Base-by-base conservation (phyloP, 257 asterid species). In the Verbascum thapsus region DNA sequence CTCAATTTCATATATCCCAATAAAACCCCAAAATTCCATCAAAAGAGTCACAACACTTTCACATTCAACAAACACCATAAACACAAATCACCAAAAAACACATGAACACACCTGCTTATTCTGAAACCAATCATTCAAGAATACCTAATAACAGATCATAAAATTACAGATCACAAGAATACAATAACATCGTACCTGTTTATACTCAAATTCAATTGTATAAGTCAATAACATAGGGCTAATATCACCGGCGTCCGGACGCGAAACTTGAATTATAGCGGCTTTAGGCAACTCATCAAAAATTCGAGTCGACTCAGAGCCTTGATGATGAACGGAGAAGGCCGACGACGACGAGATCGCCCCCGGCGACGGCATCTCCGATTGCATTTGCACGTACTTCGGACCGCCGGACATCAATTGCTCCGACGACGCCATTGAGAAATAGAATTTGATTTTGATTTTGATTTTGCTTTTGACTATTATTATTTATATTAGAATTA, bases 161-260 rank as follows among this genome's bases (percentile, higher is more conserved):
- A 10, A 49, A 49, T 18, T 7, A 22, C 53, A 47, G 11, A 47
- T 17, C 53, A 22, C 11, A 45, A 16, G 16, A n/a, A 6, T 13
- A 13, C 11, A 13, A 50, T 10, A 5, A 52, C 16, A 8, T n/a
- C n/a, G n/a, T 41, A 63, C 89, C 86, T 83, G 82, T 57, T 80
- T 83, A 68, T 80, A 80, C 58, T 73, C 78, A 10, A 83, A 58
- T 54, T 77, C 71, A 61, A 83, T 83, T 1, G 86, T 77, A 41
- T 83, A 83, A 50, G 86, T 74, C 8, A 83, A 77, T 43, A 80
- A 72, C 69, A 77, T 66, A n/a, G 89, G 89, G 81, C 89, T 80
- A 23, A 80, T 76, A 64, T 78, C 85, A 13, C 80, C 79, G 18
- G 84, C 80, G 38, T 83, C 87, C 11, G 85, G 87, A 0, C 90